These are phyloP conservation scores for Arthrobotrys sphaeroides DNA, from an alignment of 2,329 filamentous ascomycete genomes.

Conservation along the genomic window DNA sequence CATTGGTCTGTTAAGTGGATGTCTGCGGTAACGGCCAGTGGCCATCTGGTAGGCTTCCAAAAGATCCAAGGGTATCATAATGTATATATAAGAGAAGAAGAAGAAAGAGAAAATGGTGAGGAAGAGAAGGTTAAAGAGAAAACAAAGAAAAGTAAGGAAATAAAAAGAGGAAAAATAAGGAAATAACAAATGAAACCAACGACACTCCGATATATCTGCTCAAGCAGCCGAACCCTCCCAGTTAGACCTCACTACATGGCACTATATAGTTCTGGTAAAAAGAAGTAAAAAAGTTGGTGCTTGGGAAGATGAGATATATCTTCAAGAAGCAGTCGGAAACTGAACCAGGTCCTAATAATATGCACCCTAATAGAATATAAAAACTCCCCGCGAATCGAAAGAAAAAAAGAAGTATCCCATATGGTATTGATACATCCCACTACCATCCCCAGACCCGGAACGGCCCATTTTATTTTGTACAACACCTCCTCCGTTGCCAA, in stretches of 20 bases:
- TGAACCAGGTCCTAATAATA: constrained; percentile 10
- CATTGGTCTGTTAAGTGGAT: constrained; percentile 1
- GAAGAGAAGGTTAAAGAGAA: not conserved
- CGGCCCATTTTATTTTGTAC: not conserved
- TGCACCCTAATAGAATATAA: not conserved
- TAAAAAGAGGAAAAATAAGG: not conserved
- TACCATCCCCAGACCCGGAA: not conserved
- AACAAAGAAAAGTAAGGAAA: not conserved
- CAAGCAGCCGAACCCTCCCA: constrained; percentile 2
- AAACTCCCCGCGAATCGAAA: constrained; percentile 9
- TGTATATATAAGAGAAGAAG: not conserved
- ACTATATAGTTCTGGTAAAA: constrained; percentile 10
- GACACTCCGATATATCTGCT: constrained; percentile 18
- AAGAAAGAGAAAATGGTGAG: not conserved
- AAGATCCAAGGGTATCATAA: constrained; percentile 45
- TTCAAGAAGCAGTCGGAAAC: constrained; percentile 31
- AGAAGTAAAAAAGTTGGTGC: constrained; percentile 10
- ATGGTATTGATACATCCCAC: not conserved
- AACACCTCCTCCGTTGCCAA: not conserved
- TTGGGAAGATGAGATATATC: constrained; percentile 45
- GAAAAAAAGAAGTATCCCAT: not conserved
- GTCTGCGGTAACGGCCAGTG: not conserved
- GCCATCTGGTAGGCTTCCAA: not conserved
- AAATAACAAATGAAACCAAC: constrained; percentile 10
- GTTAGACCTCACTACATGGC: not conserved